Conservation (phyloP, 192 early-diverging fungal species). For the Jimgerdemannia lactiflua region DNA sequence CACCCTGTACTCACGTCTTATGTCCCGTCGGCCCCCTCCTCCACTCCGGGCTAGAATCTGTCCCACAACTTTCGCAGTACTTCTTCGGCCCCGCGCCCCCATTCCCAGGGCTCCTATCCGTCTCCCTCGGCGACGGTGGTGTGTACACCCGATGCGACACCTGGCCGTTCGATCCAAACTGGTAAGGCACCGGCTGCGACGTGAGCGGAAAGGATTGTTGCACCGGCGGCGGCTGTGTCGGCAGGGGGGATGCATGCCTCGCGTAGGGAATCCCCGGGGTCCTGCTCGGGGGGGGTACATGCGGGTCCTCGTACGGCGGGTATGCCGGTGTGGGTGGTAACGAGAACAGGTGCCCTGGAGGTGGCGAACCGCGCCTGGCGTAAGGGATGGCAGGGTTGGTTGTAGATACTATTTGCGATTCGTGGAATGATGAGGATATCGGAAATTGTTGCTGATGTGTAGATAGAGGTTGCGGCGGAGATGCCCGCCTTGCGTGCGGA, state of each 20-base stretch:
- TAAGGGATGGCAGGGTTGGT: neutral
- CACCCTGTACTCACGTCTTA: slow-evolving; percentile 25
- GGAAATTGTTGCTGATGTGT: neutral
- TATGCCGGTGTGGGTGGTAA: neutral
- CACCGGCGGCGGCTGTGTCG: neutral
- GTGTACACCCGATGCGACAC: neutral
- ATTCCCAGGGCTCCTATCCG: neutral
- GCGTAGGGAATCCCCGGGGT: slow-evolving; percentile 1
- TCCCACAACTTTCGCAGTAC: slow-evolving; percentile 29
- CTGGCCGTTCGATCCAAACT: neutral
- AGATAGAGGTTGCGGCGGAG: neutral
- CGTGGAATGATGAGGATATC: neutral
- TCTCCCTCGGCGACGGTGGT: neutral
- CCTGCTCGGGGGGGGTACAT: neutral
- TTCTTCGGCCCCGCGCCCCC: slow-evolving; percentile 1
- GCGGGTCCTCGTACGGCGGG: neutral
- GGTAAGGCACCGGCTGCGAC: neutral
- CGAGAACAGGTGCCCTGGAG: neutral
- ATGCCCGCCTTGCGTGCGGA: neutral
- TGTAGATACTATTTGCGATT: neutral
- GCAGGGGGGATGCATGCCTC: slow-evolving; percentile 1
- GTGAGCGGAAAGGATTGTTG: neutral
- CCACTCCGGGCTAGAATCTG: slow-evolving; percentile 29
- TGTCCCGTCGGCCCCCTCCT: slow-evolving; percentile 30
- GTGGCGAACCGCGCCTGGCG: neutral